Evolutionary conservation across 2,329 filamentous ascomycete genomes (phyloP), one percentile per base, ranked within the genome.

Genomic region (Penicillium sp.): DNA sequence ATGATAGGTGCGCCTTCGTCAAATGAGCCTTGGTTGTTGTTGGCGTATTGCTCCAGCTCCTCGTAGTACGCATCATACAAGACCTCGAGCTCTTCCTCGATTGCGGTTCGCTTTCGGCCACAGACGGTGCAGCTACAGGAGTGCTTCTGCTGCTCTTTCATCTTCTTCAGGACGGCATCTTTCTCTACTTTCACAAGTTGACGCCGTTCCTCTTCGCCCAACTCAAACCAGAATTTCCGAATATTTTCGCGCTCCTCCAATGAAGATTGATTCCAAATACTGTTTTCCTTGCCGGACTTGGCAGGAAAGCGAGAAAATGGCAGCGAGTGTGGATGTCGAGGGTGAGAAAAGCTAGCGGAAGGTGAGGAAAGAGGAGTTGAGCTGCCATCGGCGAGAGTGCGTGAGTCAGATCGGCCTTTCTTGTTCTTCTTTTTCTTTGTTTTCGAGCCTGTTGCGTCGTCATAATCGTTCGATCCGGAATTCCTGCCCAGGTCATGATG

Each of bases 81-180:
- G 18, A 96, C 92, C 72, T 99, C 94, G 12, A 99, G 81, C 75
- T 99, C 94, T 76, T 99, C 94, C 75, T 99, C 94, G 65, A 99
- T 99, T 37, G 94, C 94, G 12, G 89, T 96, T 51, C 94, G 86
- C 79, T 99, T 99, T 63, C 94, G 85, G 51, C 94, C 94, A 74
- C 94, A 99, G 40, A 99, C 93, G 4, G 92, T 95, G 75, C 94
- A 99, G 73, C 92, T 97, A 80, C 94, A 99, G 2, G 93, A 97
- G 73, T 97, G 92, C 76, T 97, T 97, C 75, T 99, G 94, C 75
- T 99, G 94, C 75, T 99, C 94, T 81, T 99, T 99, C 94, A 99
- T 99, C 81, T 99, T 99, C 70, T 90, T 92, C 54, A 99, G 79
- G 0, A 99, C 94, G 7, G 94, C 93, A 75, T 99, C 93, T 77